Evolutionary conservation across 2,329 filamentous ascomycete species (phyloP), one percentile per base, ranked within the genome.

Genomic region (Pseudogymnoascus sp.): DNA sequence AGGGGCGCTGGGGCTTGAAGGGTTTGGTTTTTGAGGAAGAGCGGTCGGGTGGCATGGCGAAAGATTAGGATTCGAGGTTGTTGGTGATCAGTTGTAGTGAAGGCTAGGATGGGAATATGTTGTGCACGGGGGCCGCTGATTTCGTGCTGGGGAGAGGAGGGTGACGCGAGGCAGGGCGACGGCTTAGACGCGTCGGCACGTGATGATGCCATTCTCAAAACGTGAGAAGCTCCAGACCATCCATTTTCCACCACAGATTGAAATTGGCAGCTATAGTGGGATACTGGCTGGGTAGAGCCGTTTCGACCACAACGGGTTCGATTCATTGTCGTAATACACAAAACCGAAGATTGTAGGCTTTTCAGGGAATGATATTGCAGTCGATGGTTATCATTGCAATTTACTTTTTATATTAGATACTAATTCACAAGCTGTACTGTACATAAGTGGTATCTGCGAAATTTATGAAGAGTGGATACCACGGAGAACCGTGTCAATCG

Each of bases 21-120:
- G 58, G 58, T 15, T 59, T 59, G 18, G 58, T 59, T 35, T 59
- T 59, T 35, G 58, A 56, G 39, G 58, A 28, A 5, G 45, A 52
- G 26, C 57, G 57, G 18, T 58, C 57, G 8, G 57, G 57, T 1
- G 57, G 57, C 57, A 58, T 58, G 35, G 33, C 5, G 26, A 13
- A 1, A 5, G n/a, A 26, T 45, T 15, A 8, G 4, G 8, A 52
- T 52, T 19, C 3, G 23, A 9, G 26, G 26, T 5, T 13, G 18
- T 18, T 13, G 5, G 45, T 18, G 15, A 3, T 3, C 19, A 19
- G 30, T 52, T 52, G 26, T 52, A 6, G 7, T 52, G n/a, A 5
- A 19, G 26, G 26, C 5, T 52, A 5, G 10, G 26, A 13, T 52
- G 19, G n/a, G 13, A 52, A 12, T 8, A 48, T 30, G 41, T 48